Percentiles rank a stretch among this genome's conserved stretches.
Conservation (phyloP, 495 filamentous ascomycete genomes). For the Podospora comata region DNA sequence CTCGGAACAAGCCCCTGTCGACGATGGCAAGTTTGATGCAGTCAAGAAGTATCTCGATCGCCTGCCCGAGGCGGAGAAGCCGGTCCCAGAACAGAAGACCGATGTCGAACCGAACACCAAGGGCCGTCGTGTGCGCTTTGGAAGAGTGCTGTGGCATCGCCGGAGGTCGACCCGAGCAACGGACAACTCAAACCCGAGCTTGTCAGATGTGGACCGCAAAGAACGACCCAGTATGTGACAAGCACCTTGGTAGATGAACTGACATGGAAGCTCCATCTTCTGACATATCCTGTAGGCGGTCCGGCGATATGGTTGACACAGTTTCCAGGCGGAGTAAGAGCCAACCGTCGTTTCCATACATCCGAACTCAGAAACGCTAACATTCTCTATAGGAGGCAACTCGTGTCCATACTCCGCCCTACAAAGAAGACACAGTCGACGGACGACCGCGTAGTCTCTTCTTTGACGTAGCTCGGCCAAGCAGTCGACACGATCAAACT, state of each 20-base stretch:
- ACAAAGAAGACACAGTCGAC: slow-evolving; percentile 32
- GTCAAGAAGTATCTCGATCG: slow-evolving; percentile 5
- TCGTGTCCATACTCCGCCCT: slow-evolving; percentile 47
- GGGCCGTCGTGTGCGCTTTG: slow-evolving; percentile 28
- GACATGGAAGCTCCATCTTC: background rate
- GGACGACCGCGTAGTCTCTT: slow-evolving; percentile 45
- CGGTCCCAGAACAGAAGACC: background rate
- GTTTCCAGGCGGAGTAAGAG: slow-evolving; percentile 25
- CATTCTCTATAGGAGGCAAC: slow-evolving; percentile 40
- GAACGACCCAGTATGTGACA: background rate
- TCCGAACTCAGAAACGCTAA: no score
- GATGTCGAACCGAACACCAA: background rate
- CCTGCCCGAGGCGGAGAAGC: slow-evolving; percentile 3
- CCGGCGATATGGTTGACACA: slow-evolving; percentile 20
- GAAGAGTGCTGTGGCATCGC: slow-evolving; percentile 43
- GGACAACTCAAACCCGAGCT: background rate
- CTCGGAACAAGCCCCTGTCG: background rate
- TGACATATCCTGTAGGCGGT: no score
- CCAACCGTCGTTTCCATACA: no score
- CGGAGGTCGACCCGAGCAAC: slow-evolving; percentile 27
- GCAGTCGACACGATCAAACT: background rate
- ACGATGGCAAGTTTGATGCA: slow-evolving; percentile 5
- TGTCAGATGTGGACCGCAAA: background rate
- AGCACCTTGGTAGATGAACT: background rate
- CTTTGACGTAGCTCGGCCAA: slow-evolving; percentile 40